These are phyloP conservation scores for Gossypium arboreum DNA, from an alignment of 345 rosid genomes.

Conservation along the genomic window DNA sequence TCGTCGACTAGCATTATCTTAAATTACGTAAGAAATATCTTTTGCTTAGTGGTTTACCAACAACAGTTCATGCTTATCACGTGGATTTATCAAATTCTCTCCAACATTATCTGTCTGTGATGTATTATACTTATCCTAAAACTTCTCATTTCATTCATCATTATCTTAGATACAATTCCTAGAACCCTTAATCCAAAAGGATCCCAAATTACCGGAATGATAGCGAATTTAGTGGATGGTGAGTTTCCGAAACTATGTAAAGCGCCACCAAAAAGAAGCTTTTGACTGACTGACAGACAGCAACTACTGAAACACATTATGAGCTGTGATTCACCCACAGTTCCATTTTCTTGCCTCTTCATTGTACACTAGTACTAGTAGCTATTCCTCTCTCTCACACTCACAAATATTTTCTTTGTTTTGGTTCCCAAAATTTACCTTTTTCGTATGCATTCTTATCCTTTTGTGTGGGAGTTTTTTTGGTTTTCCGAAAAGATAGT, in stretches of 20 bases:
- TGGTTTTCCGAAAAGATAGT: background rate
- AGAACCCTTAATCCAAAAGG: too few species aligned
- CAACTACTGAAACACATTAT: too few species aligned
- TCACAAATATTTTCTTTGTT: background rate
- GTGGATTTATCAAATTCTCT: background rate
- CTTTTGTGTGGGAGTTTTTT: background rate
- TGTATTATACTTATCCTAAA: background rate
- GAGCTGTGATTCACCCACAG: too few species aligned
- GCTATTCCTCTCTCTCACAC: too few species aligned
- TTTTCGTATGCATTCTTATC: background rate
- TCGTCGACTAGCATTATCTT: background rate
- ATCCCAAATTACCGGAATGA: too few species aligned
- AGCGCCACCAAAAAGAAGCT: too few species aligned
- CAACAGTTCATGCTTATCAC: background rate
- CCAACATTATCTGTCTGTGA: too few species aligned
- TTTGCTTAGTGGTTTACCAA: background rate
- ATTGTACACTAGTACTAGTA: too few species aligned
- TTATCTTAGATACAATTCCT: background rate
- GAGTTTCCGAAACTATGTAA: too few species aligned
- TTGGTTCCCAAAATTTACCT: background rate
- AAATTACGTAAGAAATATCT: background rate
- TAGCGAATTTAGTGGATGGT: too few species aligned
- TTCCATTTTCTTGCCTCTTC: too few species aligned
- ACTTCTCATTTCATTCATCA: background rate
- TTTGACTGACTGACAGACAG: too few species aligned